Percentiles rank a stretch among this genome's conserved stretches.
Evolutionary conservation across 345 rosid genomes (phyloP).

Genomic region (Salix viminalis): DNA sequence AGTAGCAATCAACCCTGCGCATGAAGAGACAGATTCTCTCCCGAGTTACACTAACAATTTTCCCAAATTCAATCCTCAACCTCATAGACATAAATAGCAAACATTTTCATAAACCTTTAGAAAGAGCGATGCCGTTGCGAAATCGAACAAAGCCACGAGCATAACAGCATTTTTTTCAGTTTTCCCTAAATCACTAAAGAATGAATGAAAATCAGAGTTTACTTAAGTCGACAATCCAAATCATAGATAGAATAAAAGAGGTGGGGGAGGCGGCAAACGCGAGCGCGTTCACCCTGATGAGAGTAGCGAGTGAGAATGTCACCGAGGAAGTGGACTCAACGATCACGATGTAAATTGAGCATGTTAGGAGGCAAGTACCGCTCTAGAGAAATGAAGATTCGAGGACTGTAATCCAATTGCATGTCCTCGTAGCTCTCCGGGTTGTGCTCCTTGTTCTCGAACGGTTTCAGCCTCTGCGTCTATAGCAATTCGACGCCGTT

Average conservation of each 20-base stretch:
- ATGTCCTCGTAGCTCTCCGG: conserved; percentile 83
- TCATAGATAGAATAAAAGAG: neutral
- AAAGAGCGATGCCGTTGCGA: neutral
- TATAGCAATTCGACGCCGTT: conserved; percentile 32
- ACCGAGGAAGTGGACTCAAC: conserved; percentile 59
- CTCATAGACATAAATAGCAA: neutral
- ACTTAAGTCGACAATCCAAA: neutral
- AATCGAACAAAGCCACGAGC: neutral
- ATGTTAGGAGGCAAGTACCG: conserved; percentile 60
- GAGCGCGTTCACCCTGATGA: conserved; percentile 64
- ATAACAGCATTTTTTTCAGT: neutral
- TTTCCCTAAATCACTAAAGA: neutral
- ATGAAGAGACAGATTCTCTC: neutral
- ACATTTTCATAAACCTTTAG: neutral
- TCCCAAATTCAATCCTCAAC: neutral
- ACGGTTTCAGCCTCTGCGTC: conserved; percentile 49
- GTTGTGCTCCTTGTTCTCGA: conserved; percentile 57
- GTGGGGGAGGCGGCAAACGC: conserved; percentile 38
- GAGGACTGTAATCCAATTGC: conserved; percentile 55
- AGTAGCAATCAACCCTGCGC: neutral
- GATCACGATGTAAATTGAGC: conserved; percentile 47
- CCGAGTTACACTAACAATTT: neutral
- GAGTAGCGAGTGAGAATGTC: conserved; percentile 68
- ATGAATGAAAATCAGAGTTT: neutral
- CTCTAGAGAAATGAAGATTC: conserved; percentile 79